Base-by-base conservation (phyloP, 805 yeast genomes). In the Barnettozyma californica region DNA sequence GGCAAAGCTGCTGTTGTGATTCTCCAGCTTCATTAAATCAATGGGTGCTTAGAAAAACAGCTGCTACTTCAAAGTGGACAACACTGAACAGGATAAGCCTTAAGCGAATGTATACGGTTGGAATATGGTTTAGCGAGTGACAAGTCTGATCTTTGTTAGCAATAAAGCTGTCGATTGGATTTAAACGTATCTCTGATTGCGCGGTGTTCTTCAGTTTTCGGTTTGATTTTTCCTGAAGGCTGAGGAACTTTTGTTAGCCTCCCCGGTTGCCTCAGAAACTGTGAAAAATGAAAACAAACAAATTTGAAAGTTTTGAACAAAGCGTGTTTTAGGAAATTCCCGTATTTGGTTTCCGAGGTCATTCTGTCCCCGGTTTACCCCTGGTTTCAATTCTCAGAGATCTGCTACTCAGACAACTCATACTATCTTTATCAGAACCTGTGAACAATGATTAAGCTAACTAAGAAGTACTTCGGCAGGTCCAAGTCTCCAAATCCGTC, bases 401-500 rank as follows among this genome's bases (percentile, higher is more conserved):
- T 31, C 16, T 13, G 9, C 14, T n/a, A 31, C 35, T 6, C 4
- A 31, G 35, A 31, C 4, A 31, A 10, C 16, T 10, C 4, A 23
- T 5, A 23, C 25, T 23, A 5, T 23, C 25, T 23, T 8, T 23
- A 23, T 8, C 25, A 23, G 25, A 23, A n/a, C 21, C 11, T 19
- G 23, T 19, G 39, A 16, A 21, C 29, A 27, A 60, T 58, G 63
- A 58, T 62, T 18, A 74, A 72, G 47, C 62, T 73, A 41, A 69
- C 78, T n/a, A 73, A 74, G 61, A 74, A 60, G 53, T 63, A 61
- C 44, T 56, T 61, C 34, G 48, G 59, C 14, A 48, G 63, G 8
- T 47, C 63, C 5, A 58, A 59, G 46, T 54, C 60, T 7, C 59
- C 63, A 6, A 42, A 48, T 11, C 41, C 51, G 14, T 51, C 53